A percentile compares a stretch with the other conserved stretches of the same genome.
phyloP scores from a whole-genome alignment of 2,329 filamentous ascomycete genomes.

The Claviceps africana region DNA sequence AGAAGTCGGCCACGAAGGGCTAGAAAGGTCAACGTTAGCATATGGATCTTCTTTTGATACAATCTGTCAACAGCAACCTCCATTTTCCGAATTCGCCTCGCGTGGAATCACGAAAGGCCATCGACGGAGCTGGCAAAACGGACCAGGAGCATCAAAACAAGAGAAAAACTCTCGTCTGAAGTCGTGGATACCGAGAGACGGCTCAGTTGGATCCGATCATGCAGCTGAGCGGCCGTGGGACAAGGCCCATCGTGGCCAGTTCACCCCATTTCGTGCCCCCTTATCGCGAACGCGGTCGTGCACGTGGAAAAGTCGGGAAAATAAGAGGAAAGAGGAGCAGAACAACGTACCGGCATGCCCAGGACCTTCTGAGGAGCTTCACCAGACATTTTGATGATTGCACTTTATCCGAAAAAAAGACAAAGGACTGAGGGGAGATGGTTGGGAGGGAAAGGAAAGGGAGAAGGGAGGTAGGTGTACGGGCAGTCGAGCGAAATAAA shows the following conservation, averaged over 20 bases:
- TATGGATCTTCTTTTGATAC: neutral
- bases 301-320: conserved; percentile 5
- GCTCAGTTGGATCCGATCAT: conserved; percentile 1
- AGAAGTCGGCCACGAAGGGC: conserved; percentile 95
- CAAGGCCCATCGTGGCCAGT: neutral
- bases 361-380: conserved; percentile 43
- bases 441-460: conserved; percentile 29
- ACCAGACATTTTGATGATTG: conserved; percentile 38
- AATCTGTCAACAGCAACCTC: conserved; percentile 6
- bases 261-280: conserved; percentile 2
- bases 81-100: neutral
- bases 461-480: conserved; percentile 27
- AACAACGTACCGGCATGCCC: conserved; percentile 51
- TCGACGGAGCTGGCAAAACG: neutral
- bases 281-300: conserved; percentile 18
- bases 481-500: conserved; percentile 28
- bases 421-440: conserved; percentile 50
- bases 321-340: conserved; percentile 1
- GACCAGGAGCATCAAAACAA: neutral
- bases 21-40: conserved; percentile 30
- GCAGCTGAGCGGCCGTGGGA: conserved; percentile 10
- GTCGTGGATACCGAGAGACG: neutral
- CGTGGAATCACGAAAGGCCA: neutral
- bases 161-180: neutral
- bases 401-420: conserved; percentile 26